Conservation (phyloP, 805 yeast species). For the Yarrowia yakushimensis region DNA sequence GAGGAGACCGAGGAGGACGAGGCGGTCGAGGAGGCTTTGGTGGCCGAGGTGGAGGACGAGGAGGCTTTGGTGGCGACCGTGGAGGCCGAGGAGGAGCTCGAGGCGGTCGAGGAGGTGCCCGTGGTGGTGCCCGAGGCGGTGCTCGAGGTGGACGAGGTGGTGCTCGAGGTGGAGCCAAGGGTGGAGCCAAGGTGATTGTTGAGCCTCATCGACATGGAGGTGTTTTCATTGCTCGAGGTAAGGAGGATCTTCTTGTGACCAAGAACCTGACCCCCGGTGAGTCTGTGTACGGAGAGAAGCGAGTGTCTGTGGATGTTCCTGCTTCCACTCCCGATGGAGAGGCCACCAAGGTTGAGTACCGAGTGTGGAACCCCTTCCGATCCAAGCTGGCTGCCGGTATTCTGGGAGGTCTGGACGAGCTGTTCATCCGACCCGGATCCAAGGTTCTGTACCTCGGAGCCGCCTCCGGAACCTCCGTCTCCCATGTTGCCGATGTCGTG, state of each 20-base stretch:
- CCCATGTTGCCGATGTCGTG: constrained; percentile 96
- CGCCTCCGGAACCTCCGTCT: constrained; percentile 98
- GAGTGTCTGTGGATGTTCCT: constrained; percentile 91
- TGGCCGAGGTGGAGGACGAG: constrained; percentile 44
- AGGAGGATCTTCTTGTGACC: constrained; percentile 96
- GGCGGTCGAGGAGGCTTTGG: constrained; percentile 33
- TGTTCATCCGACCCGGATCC: constrained; percentile 96
- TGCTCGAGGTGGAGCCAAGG: constrained; percentile 50
- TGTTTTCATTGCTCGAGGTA: constrained; percentile 99
- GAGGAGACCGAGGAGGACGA: constrained; percentile 28
- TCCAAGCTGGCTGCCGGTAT: constrained; percentile 99
- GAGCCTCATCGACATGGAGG: constrained; percentile 99
- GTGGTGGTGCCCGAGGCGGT: constrained; percentile 34
- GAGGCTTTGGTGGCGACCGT: constrained; percentile 49
- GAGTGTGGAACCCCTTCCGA: constrained; percentile 99
- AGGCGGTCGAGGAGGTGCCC: constrained; percentile 37
- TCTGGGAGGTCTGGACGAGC: constrained; percentile 98
- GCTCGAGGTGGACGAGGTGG: constrained; percentile 37
- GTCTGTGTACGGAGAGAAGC: constrained; percentile 97
- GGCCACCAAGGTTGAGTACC: constrained; percentile 92
- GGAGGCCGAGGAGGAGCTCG: constrained; percentile 46
- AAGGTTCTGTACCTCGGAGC: constrained; percentile 98
- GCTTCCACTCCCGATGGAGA: constrained; percentile 62
- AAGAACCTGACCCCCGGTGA: constrained; percentile 98
- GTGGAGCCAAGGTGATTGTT: constrained; percentile 79